These are phyloP conservation scores for Fremontodendron californicum DNA, from an alignment of 345 rosid species.

Conservation along the genomic window DNA sequence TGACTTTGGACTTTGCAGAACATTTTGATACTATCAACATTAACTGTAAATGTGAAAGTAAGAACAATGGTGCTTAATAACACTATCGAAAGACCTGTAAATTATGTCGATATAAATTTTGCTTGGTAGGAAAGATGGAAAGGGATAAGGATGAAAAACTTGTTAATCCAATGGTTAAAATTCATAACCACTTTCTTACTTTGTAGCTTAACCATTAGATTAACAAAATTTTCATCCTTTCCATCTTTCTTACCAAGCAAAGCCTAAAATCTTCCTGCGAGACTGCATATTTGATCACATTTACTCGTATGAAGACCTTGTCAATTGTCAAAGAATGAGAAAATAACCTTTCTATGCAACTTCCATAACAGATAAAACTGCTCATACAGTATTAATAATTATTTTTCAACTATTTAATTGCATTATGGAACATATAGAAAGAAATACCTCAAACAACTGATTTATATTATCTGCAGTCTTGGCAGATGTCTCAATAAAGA, in stretches of 20 bases:
- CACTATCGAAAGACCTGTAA: background rate
- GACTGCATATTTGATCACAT: background rate
- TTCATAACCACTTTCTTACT: too few species aligned
- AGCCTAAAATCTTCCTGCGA: background rate
- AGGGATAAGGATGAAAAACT: too few species aligned
- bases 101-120: background rate
- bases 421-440: background rate
- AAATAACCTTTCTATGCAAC: background rate
- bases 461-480: slow-evolving; percentile 96
- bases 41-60: background rate
- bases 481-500: slow-evolving; percentile 96
- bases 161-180: too few species aligned
- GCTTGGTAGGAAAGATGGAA: too few species aligned
- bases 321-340: background rate
- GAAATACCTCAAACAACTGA: slow-evolving; percentile 78
- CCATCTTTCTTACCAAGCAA: too few species aligned
- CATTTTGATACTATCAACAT: background rate
- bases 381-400: background rate
- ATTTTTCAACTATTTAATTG: background rate
- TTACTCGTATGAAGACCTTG: background rate
- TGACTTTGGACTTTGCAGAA: background rate
- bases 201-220: too few species aligned
- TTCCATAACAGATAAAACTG: background rate
- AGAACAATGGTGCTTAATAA: background rate
- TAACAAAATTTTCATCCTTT: too few species aligned